phyloP scores from a whole-genome alignment of 345 rosid genomes.

The Garcia nutans region DNA sequence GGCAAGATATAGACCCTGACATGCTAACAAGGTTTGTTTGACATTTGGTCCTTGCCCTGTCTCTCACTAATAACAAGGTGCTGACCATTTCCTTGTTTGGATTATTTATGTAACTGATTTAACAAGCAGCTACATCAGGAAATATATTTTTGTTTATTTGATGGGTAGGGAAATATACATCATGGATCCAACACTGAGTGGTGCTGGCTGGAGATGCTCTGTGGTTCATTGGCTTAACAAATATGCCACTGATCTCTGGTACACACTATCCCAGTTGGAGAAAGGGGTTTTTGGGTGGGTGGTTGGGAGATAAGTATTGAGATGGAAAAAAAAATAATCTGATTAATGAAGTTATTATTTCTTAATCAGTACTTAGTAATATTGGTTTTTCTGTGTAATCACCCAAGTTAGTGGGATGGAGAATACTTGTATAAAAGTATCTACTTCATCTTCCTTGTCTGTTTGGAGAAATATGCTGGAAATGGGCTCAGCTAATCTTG shows the following conservation, averaged over 20 bases:
- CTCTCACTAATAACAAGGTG: not conserved
- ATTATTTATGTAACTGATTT: not conserved
- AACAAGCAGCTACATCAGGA: not conserved
- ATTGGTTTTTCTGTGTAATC: not conserved
- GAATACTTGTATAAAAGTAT: not conserved
- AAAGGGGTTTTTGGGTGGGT: not conserved
- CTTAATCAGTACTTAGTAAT: not conserved
- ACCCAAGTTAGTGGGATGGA: not conserved
- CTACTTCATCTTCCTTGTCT: not conserved
- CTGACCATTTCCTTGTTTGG: not conserved
- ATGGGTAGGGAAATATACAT: not conserved
- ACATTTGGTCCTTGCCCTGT: not conserved
- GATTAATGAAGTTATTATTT: not conserved
- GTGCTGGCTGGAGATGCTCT: not conserved
- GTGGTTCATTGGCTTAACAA: not conserved
- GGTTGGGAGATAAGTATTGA: not conserved
- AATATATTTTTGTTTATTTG: not conserved
- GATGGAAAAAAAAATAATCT: not conserved
- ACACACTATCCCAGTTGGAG: not conserved
- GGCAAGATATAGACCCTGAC: constrained; percentile 86
- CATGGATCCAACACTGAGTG: not conserved
- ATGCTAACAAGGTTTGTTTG: constrained; percentile 72
- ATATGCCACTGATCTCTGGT: not conserved
- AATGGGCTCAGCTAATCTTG: not conserved
- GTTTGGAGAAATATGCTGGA: not conserved